phyloP scores from a whole-genome alignment of 2,329 filamentous ascomycete species.

The Aspergillus ochraceoroseus region DNA sequence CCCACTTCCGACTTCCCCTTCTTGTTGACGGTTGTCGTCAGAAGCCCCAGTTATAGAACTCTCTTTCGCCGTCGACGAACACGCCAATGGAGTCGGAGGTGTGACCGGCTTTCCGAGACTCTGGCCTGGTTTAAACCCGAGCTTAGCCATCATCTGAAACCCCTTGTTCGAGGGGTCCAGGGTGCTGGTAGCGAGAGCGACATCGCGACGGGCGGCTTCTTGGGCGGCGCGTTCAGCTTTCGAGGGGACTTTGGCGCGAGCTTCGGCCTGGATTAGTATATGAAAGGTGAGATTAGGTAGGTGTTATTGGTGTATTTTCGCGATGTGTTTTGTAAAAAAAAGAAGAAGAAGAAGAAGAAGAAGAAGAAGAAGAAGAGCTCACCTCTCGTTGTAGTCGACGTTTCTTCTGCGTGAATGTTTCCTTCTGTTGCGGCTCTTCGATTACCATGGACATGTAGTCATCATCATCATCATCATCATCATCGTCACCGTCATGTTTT shows the following conservation, averaged over 20 bases:
- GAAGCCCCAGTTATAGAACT: no score
- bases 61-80: no score
- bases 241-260: conserved; percentile 61
- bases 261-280: conserved; percentile 67
- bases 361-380: conserved; percentile 15
- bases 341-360: conserved; percentile 12
- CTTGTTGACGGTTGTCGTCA: no score
- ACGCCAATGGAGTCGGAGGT: no score
- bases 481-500: conserved; percentile 16
- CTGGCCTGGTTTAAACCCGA: conserved; percentile 78
- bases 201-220: conserved; percentile 66
- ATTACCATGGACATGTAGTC: conserved; percentile 99
- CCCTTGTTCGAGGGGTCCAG: conserved; percentile 75
- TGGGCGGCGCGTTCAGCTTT: conserved; percentile 78
- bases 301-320: no score
- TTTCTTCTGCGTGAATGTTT: conserved; percentile 60
- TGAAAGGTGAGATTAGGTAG: no score
- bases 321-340: no score
- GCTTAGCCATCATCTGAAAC: conserved; percentile 91
- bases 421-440: conserved; percentile 57
- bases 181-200: conserved; percentile 68
- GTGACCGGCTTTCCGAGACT: conserved; percentile 62
- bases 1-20: no score
- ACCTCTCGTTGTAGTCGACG: conserved; percentile 52
- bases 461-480: conserved; percentile 67